Conservation (phyloP, 1,139 yeast genomes). For the Protomyces lactucae-debilis region DNA sequence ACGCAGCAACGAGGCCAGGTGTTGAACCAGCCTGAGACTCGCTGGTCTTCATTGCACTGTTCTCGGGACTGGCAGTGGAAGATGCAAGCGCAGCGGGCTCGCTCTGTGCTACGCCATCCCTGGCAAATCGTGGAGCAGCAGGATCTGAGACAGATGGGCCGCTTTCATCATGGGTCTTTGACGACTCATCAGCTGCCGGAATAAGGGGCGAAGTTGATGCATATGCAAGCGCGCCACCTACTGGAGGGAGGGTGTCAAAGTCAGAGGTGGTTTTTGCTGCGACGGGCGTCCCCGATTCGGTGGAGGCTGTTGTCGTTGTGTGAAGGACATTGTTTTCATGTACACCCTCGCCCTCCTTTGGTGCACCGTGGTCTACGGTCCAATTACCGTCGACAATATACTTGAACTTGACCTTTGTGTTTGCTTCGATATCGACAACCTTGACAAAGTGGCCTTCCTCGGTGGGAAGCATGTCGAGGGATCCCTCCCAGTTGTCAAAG, state of each 20-base stretch:
- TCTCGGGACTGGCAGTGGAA: not conserved
- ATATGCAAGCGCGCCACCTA: not conserved
- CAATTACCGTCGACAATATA: conserved; percentile 24
- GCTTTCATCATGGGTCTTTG: not conserved
- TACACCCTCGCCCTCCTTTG: conserved; percentile 21
- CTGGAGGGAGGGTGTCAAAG: not conserved
- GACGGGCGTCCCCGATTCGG: not conserved
- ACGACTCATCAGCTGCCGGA: not conserved
- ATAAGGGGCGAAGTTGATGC: not conserved
- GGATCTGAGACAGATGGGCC: conserved; percentile 18
- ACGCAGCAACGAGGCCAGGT: not conserved
- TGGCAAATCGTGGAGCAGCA: conserved; percentile 6
- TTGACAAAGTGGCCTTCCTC: conserved; percentile 11
- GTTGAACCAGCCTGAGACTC: not conserved
- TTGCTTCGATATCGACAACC: conserved; percentile 10
- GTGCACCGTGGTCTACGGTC: conserved; percentile 16
- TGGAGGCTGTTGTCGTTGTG: not conserved
- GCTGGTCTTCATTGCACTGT: not conserved
- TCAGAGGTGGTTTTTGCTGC: not conserved
- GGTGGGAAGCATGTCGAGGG: conserved; percentile 10
- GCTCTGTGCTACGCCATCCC: not conserved
- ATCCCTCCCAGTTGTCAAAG: conserved; percentile 22
- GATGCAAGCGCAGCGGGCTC: not conserved
- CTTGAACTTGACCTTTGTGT: conserved; percentile 17
- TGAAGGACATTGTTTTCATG: conserved; percentile 20